Evolutionary conservation across 2,329 filamentous ascomycete species (phyloP).

Genomic region (Aspergillus tanneri): DNA sequence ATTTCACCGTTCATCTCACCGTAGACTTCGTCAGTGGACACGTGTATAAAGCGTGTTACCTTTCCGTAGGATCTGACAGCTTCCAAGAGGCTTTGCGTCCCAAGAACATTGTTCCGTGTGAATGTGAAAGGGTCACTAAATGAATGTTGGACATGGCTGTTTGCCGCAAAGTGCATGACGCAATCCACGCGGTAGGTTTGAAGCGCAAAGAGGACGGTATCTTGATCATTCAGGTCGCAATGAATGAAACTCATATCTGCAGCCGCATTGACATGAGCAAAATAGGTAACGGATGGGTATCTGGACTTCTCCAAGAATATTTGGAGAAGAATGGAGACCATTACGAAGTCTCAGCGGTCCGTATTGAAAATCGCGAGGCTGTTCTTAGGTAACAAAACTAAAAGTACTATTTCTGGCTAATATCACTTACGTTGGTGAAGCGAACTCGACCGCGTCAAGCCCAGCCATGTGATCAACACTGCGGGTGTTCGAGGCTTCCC

Average conservation of each 20-base stretch:
- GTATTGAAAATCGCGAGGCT: conserved; percentile 1
- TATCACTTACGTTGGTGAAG: too few relatives aligned
- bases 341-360: not conserved
- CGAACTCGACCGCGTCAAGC: not conserved
- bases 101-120: conserved; percentile 77
- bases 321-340: not conserved
- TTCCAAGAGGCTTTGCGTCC: conserved; percentile 79
- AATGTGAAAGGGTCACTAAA: conserved; percentile 82
- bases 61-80: conserved; percentile 66
- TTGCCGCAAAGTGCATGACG: conserved; percentile 81
- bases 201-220: conserved; percentile 69
- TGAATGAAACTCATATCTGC: too few relatives aligned
- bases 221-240: conserved; percentile 72
- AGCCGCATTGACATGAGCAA: not conserved
- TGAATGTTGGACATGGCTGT: conserved; percentile 78
- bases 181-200: conserved; percentile 72
- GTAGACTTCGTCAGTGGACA: conserved; percentile 84
- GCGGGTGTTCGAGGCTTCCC: conserved; percentile 5
- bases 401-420: too few relatives aligned
- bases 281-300: conserved; percentile 6
- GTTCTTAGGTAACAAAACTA: too few relatives aligned
- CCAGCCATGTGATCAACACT: conserved; percentile 4
- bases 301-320: conserved; percentile 1
- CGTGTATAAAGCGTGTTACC: conserved; percentile 73
- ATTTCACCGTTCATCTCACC: conserved; percentile 61